A percentile compares a stretch with the other conserved stretches of the same genome.
phyloP scores from a whole-genome alignment of 2,329 filamentous ascomycete genomes.

The Phyllachora maydis region DNA sequence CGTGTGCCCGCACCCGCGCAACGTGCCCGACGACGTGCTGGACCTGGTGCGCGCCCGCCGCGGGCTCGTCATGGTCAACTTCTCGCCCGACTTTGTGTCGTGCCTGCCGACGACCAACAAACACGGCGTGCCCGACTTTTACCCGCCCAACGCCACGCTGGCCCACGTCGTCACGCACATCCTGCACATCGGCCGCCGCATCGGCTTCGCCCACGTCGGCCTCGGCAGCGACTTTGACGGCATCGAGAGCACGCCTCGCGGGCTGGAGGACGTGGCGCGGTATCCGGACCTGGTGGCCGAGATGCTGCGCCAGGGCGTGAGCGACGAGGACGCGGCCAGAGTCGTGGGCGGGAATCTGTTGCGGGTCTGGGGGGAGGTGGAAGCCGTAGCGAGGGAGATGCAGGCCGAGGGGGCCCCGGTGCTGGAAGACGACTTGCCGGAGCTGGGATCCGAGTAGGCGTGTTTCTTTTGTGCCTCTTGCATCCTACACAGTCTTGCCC shows the following conservation, averaged over 20 bases:
- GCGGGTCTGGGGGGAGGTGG: constrained; percentile 66
- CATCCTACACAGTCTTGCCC: too few species aligned
- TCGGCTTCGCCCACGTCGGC: constrained; percentile 77
- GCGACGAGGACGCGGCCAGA: constrained; percentile 51
- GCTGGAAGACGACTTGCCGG: constrained; percentile 28
- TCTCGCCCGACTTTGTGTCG: constrained; percentile 63
- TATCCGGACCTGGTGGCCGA: constrained; percentile 63
- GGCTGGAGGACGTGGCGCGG: constrained; percentile 69
- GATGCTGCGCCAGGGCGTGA: constrained; percentile 52
- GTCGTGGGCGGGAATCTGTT: constrained; percentile 65
- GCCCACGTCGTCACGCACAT: constrained; percentile 65
- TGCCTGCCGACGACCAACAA: constrained; percentile 38
- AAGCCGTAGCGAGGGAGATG: constrained; percentile 46
- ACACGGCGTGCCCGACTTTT: constrained; percentile 46
- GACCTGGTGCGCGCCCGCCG: constrained; percentile 51
- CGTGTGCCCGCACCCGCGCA: constrained; percentile 73
- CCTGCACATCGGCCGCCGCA: constrained; percentile 57
- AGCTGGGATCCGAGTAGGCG: too few species aligned
- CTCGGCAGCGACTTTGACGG: constrained; percentile 83
- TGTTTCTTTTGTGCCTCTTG: too few species aligned
- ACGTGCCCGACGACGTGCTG: constrained; percentile 72
- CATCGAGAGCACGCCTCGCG: constrained; percentile 42
- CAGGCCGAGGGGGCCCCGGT: constrained; percentile 32
- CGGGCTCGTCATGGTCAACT: constrained; percentile 82
- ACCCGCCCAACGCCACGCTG: constrained; percentile 50